Conservation (phyloP, 176 grass and related monocot species). For the Triticum monococcum region DNA sequence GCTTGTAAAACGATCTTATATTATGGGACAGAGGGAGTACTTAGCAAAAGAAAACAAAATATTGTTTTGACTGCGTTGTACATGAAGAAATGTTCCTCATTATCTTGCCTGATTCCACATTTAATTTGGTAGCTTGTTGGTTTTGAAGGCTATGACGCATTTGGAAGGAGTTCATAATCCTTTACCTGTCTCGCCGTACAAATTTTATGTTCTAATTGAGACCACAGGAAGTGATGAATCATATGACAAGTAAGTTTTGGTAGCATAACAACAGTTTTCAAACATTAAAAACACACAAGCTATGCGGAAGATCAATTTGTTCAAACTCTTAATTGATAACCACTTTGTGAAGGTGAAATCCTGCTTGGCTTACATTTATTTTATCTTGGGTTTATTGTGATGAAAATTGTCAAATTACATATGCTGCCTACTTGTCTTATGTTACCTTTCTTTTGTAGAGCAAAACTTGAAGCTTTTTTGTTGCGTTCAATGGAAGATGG, state of each 20-base stretch:
- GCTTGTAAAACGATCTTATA: too few relatives aligned
- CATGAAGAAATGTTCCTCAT: conserved; percentile 13
- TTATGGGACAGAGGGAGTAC: too few relatives aligned
- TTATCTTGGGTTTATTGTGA: background rate
- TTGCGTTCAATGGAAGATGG: conserved; percentile 83
- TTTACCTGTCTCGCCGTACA: conserved; percentile 53
- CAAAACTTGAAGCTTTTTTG: conserved; percentile 96
- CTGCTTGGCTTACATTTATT: background rate
- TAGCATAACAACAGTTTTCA: background rate
- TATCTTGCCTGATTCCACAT: conserved; percentile 30
- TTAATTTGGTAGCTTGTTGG: conserved; percentile 33
- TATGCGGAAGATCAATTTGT: background rate
- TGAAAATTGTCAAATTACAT: background rate
- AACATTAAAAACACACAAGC: conserved; percentile 12
- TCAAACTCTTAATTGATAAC: background rate
- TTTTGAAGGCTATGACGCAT: conserved; percentile 73
- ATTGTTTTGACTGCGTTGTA: conserved; percentile 2
- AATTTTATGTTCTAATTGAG: conserved; percentile 95
- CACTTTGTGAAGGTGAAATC: background rate
- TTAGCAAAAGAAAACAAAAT: background rate
- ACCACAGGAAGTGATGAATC: conserved; percentile 91
- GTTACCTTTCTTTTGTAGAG: conserved; percentile 53
- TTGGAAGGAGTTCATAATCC: conserved; percentile 91
- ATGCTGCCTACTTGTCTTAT: conserved; percentile 2
- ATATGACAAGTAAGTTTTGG: conserved; percentile 78